These are phyloP conservation scores for Pisolithus thermaeus DNA, from an alignment of 1,284 basidiomycete species.

Conservation along the genomic window DNA sequence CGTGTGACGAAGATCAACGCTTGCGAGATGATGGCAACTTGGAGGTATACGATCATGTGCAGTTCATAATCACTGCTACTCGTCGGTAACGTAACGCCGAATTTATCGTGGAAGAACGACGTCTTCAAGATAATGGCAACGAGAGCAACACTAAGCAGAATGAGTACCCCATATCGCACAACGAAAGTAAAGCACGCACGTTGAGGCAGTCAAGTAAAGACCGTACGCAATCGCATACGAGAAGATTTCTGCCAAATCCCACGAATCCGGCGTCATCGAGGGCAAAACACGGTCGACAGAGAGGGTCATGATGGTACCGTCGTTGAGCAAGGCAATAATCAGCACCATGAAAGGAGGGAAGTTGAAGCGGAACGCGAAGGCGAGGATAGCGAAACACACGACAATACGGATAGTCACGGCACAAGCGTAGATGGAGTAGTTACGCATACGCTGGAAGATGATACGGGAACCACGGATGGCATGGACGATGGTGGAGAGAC, in stretches of 20 bases:
- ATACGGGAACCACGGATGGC: slow-evolving; percentile 81
- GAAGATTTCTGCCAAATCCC: slow-evolving; percentile 97
- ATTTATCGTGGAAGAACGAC: slow-evolving; percentile 84
- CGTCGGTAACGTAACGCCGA: slow-evolving; percentile 66
- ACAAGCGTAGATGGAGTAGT: slow-evolving; percentile 78
- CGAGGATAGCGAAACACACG: slow-evolving; percentile 93
- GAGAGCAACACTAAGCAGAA: slow-evolving; percentile 55
- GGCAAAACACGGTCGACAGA: slow-evolving; percentile 96
- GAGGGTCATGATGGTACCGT: slow-evolving; percentile 98
- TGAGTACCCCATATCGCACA: slow-evolving; percentile 14
- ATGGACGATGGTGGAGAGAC: slow-evolving; percentile 83
- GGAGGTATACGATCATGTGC: slow-evolving; percentile 80
- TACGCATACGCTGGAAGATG: slow-evolving; percentile 87
- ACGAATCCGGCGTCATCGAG: slow-evolving; percentile 86
- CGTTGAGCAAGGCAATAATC: slow-evolving; percentile 94
- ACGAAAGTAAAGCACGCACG: slow-evolving; percentile 43
- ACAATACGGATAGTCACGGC: slow-evolving; percentile 98
- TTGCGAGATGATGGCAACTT: slow-evolving; percentile 97
- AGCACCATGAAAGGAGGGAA: slow-evolving; percentile 99
- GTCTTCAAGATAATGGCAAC: slow-evolving; percentile 86
- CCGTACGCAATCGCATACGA: slow-evolving; percentile 93
- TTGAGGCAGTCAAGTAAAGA: slow-evolving; percentile 86
- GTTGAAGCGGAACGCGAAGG: slow-evolving; percentile 94
- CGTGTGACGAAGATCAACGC: slow-evolving; percentile 96
- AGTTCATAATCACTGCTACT: slow-evolving; percentile 71